Percentiles rank a stretch among this genome's conserved stretches.
These are phyloP conservation scores for Xylariaceae sp. DNA, from an alignment of 2,329 filamentous ascomycete genomes.

Conservation along the genomic window DNA sequence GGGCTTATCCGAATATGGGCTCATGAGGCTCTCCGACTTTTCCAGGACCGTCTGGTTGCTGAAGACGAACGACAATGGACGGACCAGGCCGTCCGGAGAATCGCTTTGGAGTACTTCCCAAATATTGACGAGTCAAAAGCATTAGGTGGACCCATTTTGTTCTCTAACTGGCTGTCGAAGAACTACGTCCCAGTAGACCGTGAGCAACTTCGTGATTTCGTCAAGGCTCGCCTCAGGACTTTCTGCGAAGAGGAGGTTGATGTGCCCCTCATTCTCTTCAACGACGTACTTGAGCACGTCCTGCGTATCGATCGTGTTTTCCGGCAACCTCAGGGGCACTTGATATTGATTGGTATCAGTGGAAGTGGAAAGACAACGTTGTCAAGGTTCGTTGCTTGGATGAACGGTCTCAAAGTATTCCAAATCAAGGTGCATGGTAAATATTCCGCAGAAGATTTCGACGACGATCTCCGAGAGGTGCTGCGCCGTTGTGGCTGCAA, in stretches of 20 bases:
- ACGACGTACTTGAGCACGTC: slow-evolving; percentile 97
- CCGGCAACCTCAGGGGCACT: slow-evolving; percentile 93
- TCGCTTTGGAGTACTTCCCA: slow-evolving; percentile 88
- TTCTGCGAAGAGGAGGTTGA: slow-evolving; percentile 99
- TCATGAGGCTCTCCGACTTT: slow-evolving; percentile 90
- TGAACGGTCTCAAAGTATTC: slow-evolving; percentile 98
- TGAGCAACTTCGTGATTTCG: slow-evolving; percentile 91
- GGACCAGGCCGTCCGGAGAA: slow-evolving; percentile 76
- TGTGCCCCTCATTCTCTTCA: slow-evolving; percentile 97
- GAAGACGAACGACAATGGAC: slow-evolving; percentile 97
- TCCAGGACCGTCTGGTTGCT: slow-evolving; percentile 92
- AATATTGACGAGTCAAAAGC: slow-evolving; percentile 89
- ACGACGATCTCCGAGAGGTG: slow-evolving; percentile 93
- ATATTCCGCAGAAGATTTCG: slow-evolving; percentile 97
- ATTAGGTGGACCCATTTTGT: slow-evolving; percentile 87
- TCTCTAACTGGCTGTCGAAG: slow-evolving; percentile 99
- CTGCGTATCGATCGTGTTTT: slow-evolving; percentile 98
- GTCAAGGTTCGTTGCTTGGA: slow-evolving; percentile 98
- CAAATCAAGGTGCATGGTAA: slow-evolving; percentile 99
- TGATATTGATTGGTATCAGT: slow-evolving; percentile 97
- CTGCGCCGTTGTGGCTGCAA: slow-evolving; percentile 92
- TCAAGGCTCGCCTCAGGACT: slow-evolving; percentile 92
- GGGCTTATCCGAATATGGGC: slow-evolving; percentile 96
- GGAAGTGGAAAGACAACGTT: slow-evolving; percentile 98
- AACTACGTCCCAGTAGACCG: slow-evolving; percentile 96